Evolutionary conservation across 768 basidiomycete species (phyloP).

Genomic region (Termitomyces bulborhizus): DNA sequence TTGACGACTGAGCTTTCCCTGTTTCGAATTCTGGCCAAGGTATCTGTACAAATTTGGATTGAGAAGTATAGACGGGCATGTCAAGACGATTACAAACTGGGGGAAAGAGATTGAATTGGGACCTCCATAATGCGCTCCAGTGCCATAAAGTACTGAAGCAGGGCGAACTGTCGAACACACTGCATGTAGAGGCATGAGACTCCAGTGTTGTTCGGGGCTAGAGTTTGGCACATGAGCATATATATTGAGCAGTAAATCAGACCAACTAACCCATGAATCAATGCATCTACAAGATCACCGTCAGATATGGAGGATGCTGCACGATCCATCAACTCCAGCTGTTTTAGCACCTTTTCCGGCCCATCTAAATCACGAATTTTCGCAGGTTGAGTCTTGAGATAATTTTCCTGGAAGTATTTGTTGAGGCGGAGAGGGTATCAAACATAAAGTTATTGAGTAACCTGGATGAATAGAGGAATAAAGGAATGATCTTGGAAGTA

Average conservation of each 20-base stretch:
- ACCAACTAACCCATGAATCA: constrained; percentile 79
- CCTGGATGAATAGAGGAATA: constrained; percentile 93
- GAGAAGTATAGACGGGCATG: not conserved
- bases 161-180: constrained; percentile 87
- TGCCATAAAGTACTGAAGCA: constrained; percentile 77
- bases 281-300: constrained; percentile 85
- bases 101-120: constrained; percentile 74
- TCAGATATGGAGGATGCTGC: constrained; percentile 94
- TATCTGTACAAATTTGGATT: constrained; percentile 46
- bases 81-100: constrained; percentile 45
- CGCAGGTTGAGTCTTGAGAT: constrained; percentile 77
- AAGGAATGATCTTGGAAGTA: constrained; percentile 97
- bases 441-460: constrained; percentile 17
- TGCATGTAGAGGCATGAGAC: constrained; percentile 89
- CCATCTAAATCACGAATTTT: constrained; percentile 51
- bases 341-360: constrained; percentile 60
- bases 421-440: not conserved
- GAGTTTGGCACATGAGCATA: not conserved
- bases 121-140: constrained; percentile 58
- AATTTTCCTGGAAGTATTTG: constrained; percentile 71
- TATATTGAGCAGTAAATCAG: not conserved
- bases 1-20: constrained; percentile 71
- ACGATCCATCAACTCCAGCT: constrained; percentile 74
- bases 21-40: constrained; percentile 97
- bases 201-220: constrained; percentile 94